Evolutionary conservation across 345 rosid species (phyloP).

Genomic region (Passiflora organensis): DNA sequence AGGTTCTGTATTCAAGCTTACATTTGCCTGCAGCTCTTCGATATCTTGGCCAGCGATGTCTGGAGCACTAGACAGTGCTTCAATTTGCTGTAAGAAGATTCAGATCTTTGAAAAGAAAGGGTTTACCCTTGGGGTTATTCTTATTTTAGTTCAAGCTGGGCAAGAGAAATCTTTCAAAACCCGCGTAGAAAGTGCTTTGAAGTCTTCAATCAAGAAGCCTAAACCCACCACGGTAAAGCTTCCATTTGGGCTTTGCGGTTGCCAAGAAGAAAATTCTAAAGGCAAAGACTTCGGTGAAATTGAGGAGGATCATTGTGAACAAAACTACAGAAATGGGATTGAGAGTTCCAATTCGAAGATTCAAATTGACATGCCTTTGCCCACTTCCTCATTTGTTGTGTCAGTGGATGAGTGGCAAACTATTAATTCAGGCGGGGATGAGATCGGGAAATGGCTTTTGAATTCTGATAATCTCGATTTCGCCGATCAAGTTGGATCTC

Average conservation of each 20-base stretch:
- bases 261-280: conserved; percentile 75
- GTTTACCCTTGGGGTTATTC: conserved; percentile 69
- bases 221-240: conserved; percentile 68
- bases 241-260: conserved; percentile 91
- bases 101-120: conserved; percentile 96
- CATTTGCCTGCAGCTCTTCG: conserved; percentile 71
- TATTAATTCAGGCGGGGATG: conserved; percentile 56
- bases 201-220: conserved; percentile 60
- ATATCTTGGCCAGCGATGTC: conserved; percentile 83
- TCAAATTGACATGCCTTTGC: conserved; percentile 75
- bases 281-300: conserved; percentile 58
- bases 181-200: conserved; percentile 68
- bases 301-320: conserved; percentile 62
- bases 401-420: conserved; percentile 96
- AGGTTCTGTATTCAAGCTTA: conserved; percentile 58
- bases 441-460: conserved; percentile 75
- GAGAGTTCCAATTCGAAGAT: conserved; percentile 42
- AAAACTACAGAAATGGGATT: conserved; percentile 37
- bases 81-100: conserved; percentile 73
- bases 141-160: conserved; percentile 56
- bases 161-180: conserved; percentile 53
- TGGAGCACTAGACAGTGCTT: conserved; percentile 66
- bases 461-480: conserved; percentile 73
- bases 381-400: conserved; percentile 58
- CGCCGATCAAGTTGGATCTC: conserved; percentile 60